Evolutionary conservation across 805 yeast species (phyloP).

Genomic region (Pichia phayaonensis): DNA sequence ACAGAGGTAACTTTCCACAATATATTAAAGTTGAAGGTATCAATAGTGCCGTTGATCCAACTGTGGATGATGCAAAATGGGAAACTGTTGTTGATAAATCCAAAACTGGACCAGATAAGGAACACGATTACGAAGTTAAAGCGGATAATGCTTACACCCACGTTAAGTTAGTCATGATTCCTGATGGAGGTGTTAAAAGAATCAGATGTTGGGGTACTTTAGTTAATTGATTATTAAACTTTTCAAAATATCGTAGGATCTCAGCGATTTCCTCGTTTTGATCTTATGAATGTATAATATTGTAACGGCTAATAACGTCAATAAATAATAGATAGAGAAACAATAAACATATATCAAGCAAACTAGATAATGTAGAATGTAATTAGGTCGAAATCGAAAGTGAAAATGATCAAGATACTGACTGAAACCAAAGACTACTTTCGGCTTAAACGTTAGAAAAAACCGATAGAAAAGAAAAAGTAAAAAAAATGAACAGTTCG

Average conservation of each 20-base stretch:
- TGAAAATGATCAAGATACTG: too few relatives aligned
- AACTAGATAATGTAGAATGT: background rate
- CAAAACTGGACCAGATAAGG: slow-evolving; percentile 78
- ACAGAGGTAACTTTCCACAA: slow-evolving; percentile 93
- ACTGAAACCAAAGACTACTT: too few relatives aligned
- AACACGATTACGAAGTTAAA: slow-evolving; percentile 48
- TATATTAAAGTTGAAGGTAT: slow-evolving; percentile 62
- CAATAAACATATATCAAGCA: too few relatives aligned
- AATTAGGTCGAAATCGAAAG: background rate
- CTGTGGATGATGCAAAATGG: slow-evolving; percentile 50
- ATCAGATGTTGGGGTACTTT: slow-evolving; percentile 68
- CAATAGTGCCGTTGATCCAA: slow-evolving; percentile 26
- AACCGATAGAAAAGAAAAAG: background rate
- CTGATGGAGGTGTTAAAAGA: slow-evolving; percentile 96
- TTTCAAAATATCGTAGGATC: too few relatives aligned
- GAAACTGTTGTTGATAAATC: slow-evolving; percentile 51
- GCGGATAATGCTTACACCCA: slow-evolving; percentile 44
- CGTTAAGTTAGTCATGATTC: slow-evolving; percentile 74
- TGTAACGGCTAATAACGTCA: too few relatives aligned
- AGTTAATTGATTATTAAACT: background rate
- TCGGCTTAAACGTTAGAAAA: too few relatives aligned
- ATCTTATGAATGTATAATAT: too few relatives aligned
- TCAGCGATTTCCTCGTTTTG: too few relatives aligned
- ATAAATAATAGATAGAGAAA: too few relatives aligned
- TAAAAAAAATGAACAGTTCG: background rate